Base-by-base conservation (phyloP, 352 stramenopile species). In the Thalassiosira hispida region DNA sequence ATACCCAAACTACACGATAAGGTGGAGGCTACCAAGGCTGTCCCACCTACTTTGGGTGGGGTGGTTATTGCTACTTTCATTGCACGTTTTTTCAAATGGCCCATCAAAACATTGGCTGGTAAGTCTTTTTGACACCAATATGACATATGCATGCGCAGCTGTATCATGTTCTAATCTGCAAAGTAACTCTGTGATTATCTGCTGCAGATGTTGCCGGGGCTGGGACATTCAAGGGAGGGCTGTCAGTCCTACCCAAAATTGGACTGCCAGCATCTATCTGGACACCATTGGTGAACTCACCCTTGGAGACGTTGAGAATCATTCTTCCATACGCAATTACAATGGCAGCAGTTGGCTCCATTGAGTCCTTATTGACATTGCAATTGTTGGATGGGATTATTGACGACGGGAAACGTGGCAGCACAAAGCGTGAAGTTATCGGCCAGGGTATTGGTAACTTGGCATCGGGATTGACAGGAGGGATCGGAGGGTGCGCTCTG, bases 301-400 rank as follows among this genome's bases (percentile, higher is more conserved):
- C 83, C 22, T 53, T 90, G 22, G 78, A 89, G 52, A 88, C 85
- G 27, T 61, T 95, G 8, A 64, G 72, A 16, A 87, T 89, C 35
- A 79, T 94, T 27, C 53, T 97, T 31, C 96, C 94, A 2, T 96
- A 93, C 35, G 95, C 95, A 9, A 90, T 94, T 27, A 98, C 92
- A 77, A 93, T 98, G 70, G 95, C 95, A 18, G 91, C 93, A 5
- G 94, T 98, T 23, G 96, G 95, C 14, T 90, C 96, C 5, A 97
- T 98, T 52, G 96, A 98, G 82, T 96, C 90, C 55, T 90, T 98
- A 31, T 94, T 98, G 87, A 98, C 96, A 16, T 82, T 98, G 65
- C 94, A 98, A 73, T 88, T 97, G 0, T 81, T 98, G 4, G 88
- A 94, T 83, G 81, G 80, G 16, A 94, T 97, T n/a, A 52, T 89